Conservation (phyloP, 768 basidiomycete genomes). For the Naganishia friedmannii region DNA sequence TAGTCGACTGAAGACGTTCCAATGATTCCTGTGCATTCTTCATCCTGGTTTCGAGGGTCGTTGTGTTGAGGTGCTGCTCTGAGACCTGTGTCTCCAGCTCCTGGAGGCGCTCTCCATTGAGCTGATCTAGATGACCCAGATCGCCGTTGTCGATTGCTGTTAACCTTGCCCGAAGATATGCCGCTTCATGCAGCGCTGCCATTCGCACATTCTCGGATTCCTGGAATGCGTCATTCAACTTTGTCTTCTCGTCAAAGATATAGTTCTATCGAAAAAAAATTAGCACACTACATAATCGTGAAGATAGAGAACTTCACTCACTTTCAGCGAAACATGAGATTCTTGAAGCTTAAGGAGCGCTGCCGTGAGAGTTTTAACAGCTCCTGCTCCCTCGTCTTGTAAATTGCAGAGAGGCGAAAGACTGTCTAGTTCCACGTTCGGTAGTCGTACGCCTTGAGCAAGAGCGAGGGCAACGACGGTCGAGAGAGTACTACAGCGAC, state of each 20-base stretch:
- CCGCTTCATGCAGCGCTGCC: slow-evolving; percentile 87
- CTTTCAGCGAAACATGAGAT: slow-evolving; percentile 81
- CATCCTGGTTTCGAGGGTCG: not conserved
- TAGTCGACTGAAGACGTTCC: slow-evolving; percentile 11
- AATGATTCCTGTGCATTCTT: not conserved
- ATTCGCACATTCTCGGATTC: slow-evolving; percentile 75
- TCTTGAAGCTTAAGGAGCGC: slow-evolving; percentile 66
- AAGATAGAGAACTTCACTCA: slow-evolving; percentile 50
- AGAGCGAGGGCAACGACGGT: not conserved
- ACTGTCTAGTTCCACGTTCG: slow-evolving; percentile 46
- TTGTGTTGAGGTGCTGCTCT: slow-evolving; percentile 51
- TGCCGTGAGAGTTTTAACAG: slow-evolving; percentile 43
- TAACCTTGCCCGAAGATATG: slow-evolving; percentile 93
- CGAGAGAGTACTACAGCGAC: slow-evolving; percentile 12
- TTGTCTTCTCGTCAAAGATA: slow-evolving; percentile 36
- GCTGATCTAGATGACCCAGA: slow-evolving; percentile 62
- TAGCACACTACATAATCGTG: not conserved
- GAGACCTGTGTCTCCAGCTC: slow-evolving; percentile 64
- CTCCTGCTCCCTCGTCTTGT: slow-evolving; percentile 59
- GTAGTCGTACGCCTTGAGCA: slow-evolving; percentile 67
- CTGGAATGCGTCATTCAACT: slow-evolving; percentile 38
- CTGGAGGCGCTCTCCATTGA: slow-evolving; percentile 75
- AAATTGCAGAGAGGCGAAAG: slow-evolving; percentile 54
- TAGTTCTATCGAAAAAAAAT: not conserved
- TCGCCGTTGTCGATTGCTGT: slow-evolving; percentile 73